These are phyloP conservation scores for Elaphomyces granulatus DNA, from an alignment of 495 filamentous ascomycete genomes.

Conservation along the genomic window DNA sequence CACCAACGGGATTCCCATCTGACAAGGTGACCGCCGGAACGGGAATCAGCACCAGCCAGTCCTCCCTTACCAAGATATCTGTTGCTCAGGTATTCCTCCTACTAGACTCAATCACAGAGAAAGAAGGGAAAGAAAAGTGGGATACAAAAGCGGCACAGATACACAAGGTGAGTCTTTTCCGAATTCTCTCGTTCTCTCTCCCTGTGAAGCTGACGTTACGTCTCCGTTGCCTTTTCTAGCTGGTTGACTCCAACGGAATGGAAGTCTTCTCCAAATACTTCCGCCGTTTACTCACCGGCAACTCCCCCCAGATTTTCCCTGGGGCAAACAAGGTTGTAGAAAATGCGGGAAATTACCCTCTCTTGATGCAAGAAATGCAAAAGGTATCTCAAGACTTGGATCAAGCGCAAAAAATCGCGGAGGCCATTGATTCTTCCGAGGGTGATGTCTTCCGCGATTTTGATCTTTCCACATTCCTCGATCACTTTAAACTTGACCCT, in stretches of 20 bases:
- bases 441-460: constrained; percentile 91
- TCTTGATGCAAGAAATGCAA: constrained; percentile 71
- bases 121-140: constrained; percentile 82
- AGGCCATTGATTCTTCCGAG: constrained; percentile 73
- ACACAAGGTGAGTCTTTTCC: constrained; percentile 50
- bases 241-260: constrained; percentile 93
- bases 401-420: constrained; percentile 79
- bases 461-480: constrained; percentile 80
- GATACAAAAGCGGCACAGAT: constrained; percentile 83
- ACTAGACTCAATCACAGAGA: constrained; percentile 85
- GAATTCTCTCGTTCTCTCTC: not conserved
- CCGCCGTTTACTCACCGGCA: constrained; percentile 68
- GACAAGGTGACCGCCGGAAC: constrained; percentile 32
- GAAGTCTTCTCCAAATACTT: constrained; percentile 91
- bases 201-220: not conserved
- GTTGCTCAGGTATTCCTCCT: constrained; percentile 90
- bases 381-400: constrained; percentile 67
- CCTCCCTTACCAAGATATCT: constrained; percentile 62
- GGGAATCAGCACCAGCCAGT: constrained; percentile 32
- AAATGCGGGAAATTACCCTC: constrained; percentile 61
- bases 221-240: constrained; percentile 32
- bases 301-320: constrained; percentile 76
- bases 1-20: constrained; percentile 41
- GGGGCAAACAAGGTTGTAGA: constrained; percentile 52
- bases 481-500: constrained; percentile 84